phyloP scores from a whole-genome alignment of 2,329 filamentous ascomycete genomes.

The Verticillium klebahnii region DNA sequence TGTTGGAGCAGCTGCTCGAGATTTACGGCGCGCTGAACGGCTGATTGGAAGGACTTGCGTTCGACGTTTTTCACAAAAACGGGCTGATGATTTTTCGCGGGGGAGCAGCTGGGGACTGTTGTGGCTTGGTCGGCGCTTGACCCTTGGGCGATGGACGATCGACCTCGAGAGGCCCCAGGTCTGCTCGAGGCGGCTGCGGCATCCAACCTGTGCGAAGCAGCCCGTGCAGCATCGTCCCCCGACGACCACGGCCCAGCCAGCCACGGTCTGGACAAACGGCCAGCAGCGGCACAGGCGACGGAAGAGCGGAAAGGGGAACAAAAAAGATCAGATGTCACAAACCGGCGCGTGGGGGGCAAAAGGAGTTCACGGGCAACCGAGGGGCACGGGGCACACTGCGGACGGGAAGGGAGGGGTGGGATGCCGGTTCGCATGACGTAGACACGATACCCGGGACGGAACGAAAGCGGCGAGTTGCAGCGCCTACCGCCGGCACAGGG shows the following conservation, averaged over 20 bases:
- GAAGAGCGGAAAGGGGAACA: neutral
- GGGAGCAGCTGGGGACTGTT: no score
- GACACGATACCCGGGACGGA: neutral
- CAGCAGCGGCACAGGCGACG: neutral
- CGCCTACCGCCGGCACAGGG: neutral
- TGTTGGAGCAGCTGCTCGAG: slow-evolving; percentile 66
- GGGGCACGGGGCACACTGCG: no score
- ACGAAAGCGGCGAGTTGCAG: neutral
- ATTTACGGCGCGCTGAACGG: slow-evolving; percentile 45
- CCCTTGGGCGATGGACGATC: no score
- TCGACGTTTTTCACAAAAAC: no score
- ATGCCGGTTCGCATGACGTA: neutral
- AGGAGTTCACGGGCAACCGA: neutral
- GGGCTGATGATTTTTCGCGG: no score
- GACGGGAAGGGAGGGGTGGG: neutral
- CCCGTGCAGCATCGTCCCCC: neutral
- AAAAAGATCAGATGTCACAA: neutral
- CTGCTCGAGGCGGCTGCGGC: no score
- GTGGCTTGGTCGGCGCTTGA: no score
- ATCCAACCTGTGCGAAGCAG: neutral
- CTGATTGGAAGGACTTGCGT: slow-evolving; percentile 12
- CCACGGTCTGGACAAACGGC: neutral
- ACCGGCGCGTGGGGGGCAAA: neutral
- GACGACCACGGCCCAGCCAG: no score
- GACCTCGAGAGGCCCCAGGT: no score